Conservation (phyloP, 2,329 filamentous ascomycete species). For the Dothistroma septosporum region DNA sequence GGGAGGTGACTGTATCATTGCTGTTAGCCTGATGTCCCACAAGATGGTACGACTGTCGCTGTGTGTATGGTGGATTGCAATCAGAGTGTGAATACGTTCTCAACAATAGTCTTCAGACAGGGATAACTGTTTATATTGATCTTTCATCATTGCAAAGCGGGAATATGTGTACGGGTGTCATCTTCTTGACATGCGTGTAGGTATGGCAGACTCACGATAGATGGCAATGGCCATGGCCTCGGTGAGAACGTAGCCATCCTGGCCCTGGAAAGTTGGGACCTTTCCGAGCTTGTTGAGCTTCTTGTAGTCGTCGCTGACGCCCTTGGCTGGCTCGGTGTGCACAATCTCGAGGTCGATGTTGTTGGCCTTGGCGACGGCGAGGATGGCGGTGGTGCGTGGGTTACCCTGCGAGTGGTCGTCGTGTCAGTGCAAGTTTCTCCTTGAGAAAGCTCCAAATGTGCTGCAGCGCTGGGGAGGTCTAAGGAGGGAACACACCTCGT, state of each 20-base stretch:
- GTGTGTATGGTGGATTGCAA: slow-evolving; percentile 15
- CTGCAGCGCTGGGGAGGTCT: slow-evolving; percentile 1
- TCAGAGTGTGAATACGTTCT: slow-evolving; percentile 82
- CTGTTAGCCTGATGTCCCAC: slow-evolving; percentile 6
- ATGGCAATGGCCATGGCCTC: slow-evolving; percentile 94
- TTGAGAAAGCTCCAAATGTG: neutral
- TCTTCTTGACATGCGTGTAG: neutral
- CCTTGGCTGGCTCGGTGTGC: slow-evolving; percentile 62
- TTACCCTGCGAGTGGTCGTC: slow-evolving; percentile 60
- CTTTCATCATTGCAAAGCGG: slow-evolving; percentile 62
- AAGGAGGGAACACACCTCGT: slow-evolving; percentile 59
- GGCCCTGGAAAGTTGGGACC: slow-evolving; percentile 87
- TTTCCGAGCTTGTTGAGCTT: slow-evolving; percentile 84
- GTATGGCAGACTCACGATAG: slow-evolving; percentile 70
- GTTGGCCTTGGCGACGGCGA: slow-evolving; percentile 96
- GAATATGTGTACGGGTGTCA: slow-evolving; percentile 6
- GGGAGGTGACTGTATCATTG: slow-evolving; percentile 73
- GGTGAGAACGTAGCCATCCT: slow-evolving; percentile 82
- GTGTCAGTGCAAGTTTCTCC: slow-evolving; percentile 1
- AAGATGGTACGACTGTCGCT: slow-evolving; percentile 10
- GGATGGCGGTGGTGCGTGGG: slow-evolving; percentile 81
- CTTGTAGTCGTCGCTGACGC: slow-evolving; percentile 69
- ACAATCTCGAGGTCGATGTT: slow-evolving; percentile 86
- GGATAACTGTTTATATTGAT: slow-evolving; percentile 83
- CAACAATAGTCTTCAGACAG: slow-evolving; percentile 96